A percentile compares a stretch with the other conserved stretches of the same genome.
These are phyloP conservation scores for Nitzschia putrida DNA, from an alignment of 108 stramenopile genomes.

Conservation along the genomic window DNA sequence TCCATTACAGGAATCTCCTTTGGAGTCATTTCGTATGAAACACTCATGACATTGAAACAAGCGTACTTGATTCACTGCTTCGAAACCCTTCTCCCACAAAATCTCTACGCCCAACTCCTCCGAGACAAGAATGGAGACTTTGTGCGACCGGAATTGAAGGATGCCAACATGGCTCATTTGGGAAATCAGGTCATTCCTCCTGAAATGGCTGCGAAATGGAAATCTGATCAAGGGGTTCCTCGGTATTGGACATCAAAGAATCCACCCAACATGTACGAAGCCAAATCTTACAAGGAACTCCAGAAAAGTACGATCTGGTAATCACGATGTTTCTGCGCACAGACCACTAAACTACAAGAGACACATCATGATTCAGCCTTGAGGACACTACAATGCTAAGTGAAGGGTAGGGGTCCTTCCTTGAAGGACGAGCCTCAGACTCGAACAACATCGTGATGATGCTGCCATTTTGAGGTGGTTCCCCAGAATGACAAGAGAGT, in stretches of 20 bases:
- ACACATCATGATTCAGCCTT: no score
- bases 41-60: constrained; percentile 9
- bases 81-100: not conserved
- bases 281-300: not conserved
- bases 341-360: no score
- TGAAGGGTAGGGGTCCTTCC: no score
- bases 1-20: not conserved
- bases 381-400: no score
- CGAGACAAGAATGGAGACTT: constrained; percentile 5
- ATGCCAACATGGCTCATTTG: no score
- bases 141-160: not conserved
- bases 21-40: constrained; percentile 17
- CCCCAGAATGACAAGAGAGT: no score
- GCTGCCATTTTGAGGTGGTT: no score
- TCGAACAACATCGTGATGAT: no score
- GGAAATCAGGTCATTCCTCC: not conserved
- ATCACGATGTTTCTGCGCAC: no score
- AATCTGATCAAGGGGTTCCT: not conserved
- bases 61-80: constrained; percentile 4
- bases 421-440: no score
- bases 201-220: not conserved
- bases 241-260: no score
- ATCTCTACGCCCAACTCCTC: not conserved
- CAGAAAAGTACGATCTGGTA: no score
- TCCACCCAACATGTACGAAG: constrained; percentile 3